A percentile compares a stretch with the other conserved stretches of the same genome.
Evolutionary conservation across 148 eudicot genomes (phyloP).

Genomic region (Nyssa sinensis): DNA sequence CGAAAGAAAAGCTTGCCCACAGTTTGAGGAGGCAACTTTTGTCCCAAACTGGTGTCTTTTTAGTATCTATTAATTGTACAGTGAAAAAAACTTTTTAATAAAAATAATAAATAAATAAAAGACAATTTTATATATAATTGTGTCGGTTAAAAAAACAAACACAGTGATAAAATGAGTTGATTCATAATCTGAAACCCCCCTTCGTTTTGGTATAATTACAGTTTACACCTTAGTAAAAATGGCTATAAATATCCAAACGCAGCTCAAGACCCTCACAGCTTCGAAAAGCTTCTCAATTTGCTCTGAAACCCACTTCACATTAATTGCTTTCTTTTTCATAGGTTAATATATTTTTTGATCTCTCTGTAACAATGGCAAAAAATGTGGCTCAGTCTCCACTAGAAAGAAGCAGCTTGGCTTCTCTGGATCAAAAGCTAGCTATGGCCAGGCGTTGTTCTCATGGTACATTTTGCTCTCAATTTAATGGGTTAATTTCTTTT

Average conservation of each 20-base stretch:
- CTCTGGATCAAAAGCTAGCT: constrained; percentile 73
- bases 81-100: too few relatives aligned
- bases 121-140: too few relatives aligned
- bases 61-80: too few relatives aligned
- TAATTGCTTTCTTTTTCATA: neutral
- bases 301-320: neutral
- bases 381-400: constrained; percentile 53
- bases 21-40: too few relatives aligned
- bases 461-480: constrained; percentile 41
- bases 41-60: too few relatives aligned
- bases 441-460: constrained; percentile 86
- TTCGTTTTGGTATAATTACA: too few relatives aligned
- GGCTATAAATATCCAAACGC: constrained; percentile 13
- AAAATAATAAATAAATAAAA: too few relatives aligned
- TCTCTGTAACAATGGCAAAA: constrained; percentile 43
- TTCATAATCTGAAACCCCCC: too few relatives aligned
- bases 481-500: too few relatives aligned
- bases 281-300: neutral
- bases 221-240: neutral
- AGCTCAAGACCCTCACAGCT: neutral
- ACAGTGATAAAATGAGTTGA: too few relatives aligned
- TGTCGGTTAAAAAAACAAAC: too few relatives aligned
- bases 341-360: neutral
- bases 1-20: too few relatives aligned
- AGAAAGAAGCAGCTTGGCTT: constrained; percentile 41